These are phyloP conservation scores for Fibroporia radiculosa DNA, from an alignment of 768 basidiomycete species.

Conservation along the genomic window DNA sequence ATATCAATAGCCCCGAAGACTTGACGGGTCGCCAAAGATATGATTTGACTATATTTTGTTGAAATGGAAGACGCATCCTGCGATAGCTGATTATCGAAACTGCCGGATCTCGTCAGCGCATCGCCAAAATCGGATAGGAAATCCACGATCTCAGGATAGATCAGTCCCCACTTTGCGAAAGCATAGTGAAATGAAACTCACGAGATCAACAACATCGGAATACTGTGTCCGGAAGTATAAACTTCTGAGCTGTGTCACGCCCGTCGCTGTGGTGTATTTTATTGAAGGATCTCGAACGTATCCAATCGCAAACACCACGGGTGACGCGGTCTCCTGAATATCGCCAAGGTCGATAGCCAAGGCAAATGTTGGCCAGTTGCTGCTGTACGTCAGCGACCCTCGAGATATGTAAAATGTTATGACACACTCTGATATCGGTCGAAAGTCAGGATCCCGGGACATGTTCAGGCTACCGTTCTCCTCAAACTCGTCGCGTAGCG, in stretches of 20 bases:
- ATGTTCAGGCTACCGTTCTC: conserved; percentile 11
- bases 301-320: conserved; percentile 22
- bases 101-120: conserved; percentile 10
- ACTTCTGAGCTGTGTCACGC: conserved; percentile 4
- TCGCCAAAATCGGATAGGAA: conserved; percentile 14
- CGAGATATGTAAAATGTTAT: background rate
- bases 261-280: conserved; percentile 11
- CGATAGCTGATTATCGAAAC: conserved; percentile 17
- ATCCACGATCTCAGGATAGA: conserved; percentile 9
- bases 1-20: conserved; percentile 19
- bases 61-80: conserved; percentile 15
- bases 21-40: conserved; percentile 20
- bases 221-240: conserved; percentile 11
- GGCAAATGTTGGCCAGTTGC: conserved; percentile 16
- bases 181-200: conserved; percentile 1
- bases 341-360: conserved; percentile 20
- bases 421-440: conserved; percentile 10
- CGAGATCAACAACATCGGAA: conserved; percentile 1
- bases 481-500: conserved; percentile 13
- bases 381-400: background rate
- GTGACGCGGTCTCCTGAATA: conserved; percentile 8
- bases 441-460: conserved; percentile 1
- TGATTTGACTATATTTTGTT: conserved; percentile 14
- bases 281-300: conserved; percentile 19
- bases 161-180: background rate